Evolutionary conservation across 2,329 filamentous ascomycete species (phyloP).

Genomic region (Corynespora cassiicola): DNA sequence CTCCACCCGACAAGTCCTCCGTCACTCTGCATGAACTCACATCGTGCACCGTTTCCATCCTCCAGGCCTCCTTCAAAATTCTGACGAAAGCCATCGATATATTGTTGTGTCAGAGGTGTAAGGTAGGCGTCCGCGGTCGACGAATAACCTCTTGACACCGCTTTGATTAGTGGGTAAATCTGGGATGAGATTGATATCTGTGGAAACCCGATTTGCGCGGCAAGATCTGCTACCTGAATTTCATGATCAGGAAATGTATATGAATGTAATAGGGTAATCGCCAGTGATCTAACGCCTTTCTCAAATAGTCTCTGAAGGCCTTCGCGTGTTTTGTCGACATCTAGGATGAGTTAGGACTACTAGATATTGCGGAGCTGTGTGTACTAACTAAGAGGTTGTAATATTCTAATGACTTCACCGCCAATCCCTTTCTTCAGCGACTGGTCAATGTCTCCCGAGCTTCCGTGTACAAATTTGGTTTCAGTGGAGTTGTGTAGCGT

Average conservation of each 20-base stretch:
- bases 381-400: constrained; percentile 15
- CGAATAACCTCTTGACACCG: constrained; percentile 26
- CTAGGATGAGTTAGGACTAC: constrained; percentile 3
- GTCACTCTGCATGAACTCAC: constrained; percentile 45
- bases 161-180: constrained; percentile 30
- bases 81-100: constrained; percentile 27
- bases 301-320: constrained; percentile 31
- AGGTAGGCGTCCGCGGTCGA: constrained; percentile 36
- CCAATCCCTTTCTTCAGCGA: constrained; percentile 17
- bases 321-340: constrained; percentile 6
- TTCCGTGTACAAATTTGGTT: no score
- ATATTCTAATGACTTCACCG: constrained; percentile 22
- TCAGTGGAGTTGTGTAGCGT: constrained; percentile 28
- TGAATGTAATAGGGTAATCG: constrained; percentile 41
- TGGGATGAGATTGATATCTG: constrained; percentile 33
- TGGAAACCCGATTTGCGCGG: constrained; percentile 33
- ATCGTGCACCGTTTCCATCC: constrained; percentile 27
- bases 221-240: constrained; percentile 27
- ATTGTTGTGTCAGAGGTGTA: constrained; percentile 26
- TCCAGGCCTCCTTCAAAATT: constrained; percentile 32
- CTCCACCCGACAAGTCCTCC: constrained; percentile 33
- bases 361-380: background rate
- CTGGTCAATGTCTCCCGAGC: no score
- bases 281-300: constrained; percentile 44
- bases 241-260: constrained; percentile 44